Evolutionary conservation across 257 asterid genomes (phyloP).

Genomic region (Paraleonurus japonicus): DNA sequence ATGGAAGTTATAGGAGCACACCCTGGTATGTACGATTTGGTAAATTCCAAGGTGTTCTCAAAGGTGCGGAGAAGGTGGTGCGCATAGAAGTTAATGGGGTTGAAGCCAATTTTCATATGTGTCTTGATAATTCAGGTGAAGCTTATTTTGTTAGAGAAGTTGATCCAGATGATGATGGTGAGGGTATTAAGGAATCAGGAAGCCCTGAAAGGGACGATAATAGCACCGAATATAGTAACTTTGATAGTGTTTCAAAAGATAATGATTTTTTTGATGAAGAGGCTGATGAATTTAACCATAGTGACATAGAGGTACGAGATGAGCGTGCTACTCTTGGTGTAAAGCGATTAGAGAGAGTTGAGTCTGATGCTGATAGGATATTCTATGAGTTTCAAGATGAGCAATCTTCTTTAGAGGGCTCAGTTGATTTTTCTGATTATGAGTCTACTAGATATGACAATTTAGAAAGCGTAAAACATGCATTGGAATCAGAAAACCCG

Average conservation of each 20-base stretch:
- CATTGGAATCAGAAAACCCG: conserved; percentile 54
- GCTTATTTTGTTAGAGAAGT: conserved; percentile 80
- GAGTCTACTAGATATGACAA: conserved; percentile 58
- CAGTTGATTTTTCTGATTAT: conserved; percentile 63
- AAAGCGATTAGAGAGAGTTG: conserved; percentile 69
- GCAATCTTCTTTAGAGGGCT: conserved; percentile 62
- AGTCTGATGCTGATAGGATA: conserved; percentile 62
- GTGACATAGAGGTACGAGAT: conserved; percentile 55
- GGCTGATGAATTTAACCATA: conserved; percentile 31
- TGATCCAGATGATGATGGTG: conserved; percentile 42
- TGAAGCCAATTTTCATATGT: conserved; percentile 76
- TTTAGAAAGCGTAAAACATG: conserved; percentile 55
- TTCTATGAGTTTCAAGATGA: conserved; percentile 84
- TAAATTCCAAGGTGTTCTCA: conserved; percentile 87
- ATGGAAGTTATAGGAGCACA: conserved; percentile 76
- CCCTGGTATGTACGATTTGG: conserved; percentile 97
- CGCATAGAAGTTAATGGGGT: conserved; percentile 82
- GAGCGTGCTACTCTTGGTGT: conserved; percentile 64
- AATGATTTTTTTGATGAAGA: conserved; percentile 40
- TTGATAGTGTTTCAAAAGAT: conserved; percentile 34
- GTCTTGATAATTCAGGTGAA: conserved; percentile 85
- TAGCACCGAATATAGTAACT: conserved; percentile 25
- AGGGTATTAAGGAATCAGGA: conserved; percentile 36
- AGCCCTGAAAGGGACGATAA: conserved; percentile 28
- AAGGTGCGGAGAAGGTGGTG: conserved; percentile 83